phyloP scores from a whole-genome alignment of 176 grass and related monocot genomes.

The Phoenix roebelenii region DNA sequence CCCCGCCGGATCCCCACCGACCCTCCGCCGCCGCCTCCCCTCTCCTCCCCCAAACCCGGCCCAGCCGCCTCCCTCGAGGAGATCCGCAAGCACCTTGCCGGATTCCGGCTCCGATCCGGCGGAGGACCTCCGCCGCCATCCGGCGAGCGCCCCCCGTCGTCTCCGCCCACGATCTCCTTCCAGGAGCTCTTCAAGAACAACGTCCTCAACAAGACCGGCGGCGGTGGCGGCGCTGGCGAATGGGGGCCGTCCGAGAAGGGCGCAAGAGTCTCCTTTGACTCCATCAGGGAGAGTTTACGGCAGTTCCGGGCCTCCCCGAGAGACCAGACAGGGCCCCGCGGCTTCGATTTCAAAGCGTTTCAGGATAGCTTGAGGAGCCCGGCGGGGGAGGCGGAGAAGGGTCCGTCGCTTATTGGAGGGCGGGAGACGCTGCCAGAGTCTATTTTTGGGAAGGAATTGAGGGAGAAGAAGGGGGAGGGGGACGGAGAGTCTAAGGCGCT shows the following conservation, averaged over 20 bases:
- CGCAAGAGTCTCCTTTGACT: background rate
- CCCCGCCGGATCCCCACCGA: conserved; percentile 24
- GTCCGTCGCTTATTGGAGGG: background rate
- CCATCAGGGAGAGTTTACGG: conserved; percentile 18
- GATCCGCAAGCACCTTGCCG: conserved; percentile 25
- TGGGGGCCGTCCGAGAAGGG: background rate
- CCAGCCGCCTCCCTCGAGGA: background rate
- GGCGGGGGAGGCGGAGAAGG: background rate
- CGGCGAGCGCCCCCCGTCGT: conserved; percentile 7
- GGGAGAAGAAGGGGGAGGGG: conserved; percentile 9
- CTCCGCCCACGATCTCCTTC: conserved; percentile 23
- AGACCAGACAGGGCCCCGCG: background rate
- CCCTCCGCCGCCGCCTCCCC: conserved; percentile 14
- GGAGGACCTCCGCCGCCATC: background rate
- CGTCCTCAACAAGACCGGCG: background rate
- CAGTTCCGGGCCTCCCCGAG: conserved; percentile 8
- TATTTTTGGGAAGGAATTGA: conserved; percentile 12
- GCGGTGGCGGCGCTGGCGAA: background rate
- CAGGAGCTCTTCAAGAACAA: conserved; percentile 25
- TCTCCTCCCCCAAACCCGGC: background rate
- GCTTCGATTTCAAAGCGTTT: conserved; percentile 1
- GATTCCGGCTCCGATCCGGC: conserved; percentile 4
- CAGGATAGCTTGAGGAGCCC: conserved; percentile 11
- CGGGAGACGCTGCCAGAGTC: background rate
- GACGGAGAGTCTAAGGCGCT: background rate